Evolutionary conservation across 768 basidiomycete genomes (phyloP).

Genomic region (Lactarius evosmus): DNA sequence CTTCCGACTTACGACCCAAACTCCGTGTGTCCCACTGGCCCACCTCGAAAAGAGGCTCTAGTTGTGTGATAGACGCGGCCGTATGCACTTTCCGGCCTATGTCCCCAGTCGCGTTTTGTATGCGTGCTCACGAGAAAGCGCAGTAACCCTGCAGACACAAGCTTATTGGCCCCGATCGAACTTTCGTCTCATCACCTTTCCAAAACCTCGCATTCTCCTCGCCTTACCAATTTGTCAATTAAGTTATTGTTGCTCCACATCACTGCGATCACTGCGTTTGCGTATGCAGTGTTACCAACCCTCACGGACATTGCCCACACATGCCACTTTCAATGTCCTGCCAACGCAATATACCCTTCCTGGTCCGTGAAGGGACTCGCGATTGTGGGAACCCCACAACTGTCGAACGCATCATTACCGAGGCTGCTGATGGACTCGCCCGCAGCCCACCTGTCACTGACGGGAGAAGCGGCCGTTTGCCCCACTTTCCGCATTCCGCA

Average conservation of each 20-base stretch:
- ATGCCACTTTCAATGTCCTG: not conserved
- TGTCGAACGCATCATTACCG: not conserved
- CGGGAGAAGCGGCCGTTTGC: not conserved
- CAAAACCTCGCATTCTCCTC: slow-evolving; percentile 16
- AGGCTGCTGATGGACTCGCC: not conserved
- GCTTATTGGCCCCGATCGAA: slow-evolving; percentile 11
- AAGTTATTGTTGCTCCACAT: not conserved
- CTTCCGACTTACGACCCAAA: not conserved
- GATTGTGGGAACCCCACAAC: not conserved
- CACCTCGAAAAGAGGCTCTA: not conserved
- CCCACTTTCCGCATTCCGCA: not conserved
- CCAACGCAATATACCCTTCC: not conserved
- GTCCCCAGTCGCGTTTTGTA: slow-evolving; percentile 4
- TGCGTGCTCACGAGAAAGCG: not conserved
- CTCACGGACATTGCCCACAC: not conserved
- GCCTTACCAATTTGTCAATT: slow-evolving; percentile 2
- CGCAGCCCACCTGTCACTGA: not conserved
- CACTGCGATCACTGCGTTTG: not conserved
- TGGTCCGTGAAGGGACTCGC: not conserved
- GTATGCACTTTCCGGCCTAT: not conserved
- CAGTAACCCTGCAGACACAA: not conserved
- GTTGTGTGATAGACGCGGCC: not conserved
- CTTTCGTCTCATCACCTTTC: not conserved
- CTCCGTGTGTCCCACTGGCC: not conserved
- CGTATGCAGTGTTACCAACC: not conserved